Conservation (phyloP, 768 basidiomycete genomes). For the Suillus placidus region DNA sequence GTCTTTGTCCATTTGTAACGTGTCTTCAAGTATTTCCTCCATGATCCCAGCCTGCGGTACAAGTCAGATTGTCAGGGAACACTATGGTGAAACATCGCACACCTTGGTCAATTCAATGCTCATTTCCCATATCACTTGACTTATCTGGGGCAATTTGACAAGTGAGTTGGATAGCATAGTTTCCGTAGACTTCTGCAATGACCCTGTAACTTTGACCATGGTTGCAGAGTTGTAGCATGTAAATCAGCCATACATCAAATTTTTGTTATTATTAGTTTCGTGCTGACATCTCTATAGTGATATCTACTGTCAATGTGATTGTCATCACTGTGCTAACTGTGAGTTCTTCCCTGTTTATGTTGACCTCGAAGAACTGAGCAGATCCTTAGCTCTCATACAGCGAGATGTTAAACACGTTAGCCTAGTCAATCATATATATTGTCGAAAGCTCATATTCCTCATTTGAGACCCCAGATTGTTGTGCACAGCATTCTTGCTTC, state of each 20-base stretch:
- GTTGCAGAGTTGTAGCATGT: constrained; percentile 49
- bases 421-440: neutral
- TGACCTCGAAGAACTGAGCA: neutral
- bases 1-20: constrained; percentile 88
- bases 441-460: neutral
- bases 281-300: neutral
- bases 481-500: constrained; percentile 10
- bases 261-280: constrained; percentile 24
- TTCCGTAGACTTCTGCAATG: constrained; percentile 95
- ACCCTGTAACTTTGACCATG: constrained; percentile 96
- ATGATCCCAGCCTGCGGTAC: constrained; percentile 86
- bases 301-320: neutral
- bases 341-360: neutral
- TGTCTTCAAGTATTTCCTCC: constrained; percentile 98
- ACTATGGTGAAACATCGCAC: constrained; percentile 14
- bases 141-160: constrained; percentile 90
- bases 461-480: constrained; percentile 7
- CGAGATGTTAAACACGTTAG: neutral
- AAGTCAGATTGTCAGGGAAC: constrained; percentile 12
- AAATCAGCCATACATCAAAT: neutral
- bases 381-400: neutral
- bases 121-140: constrained; percentile 94
- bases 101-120: constrained; percentile 99
- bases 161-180: constrained; percentile 98
- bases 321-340: neutral